These are phyloP conservation scores for Saccharomycopsis vini DNA, from an alignment of 805 yeast genomes.

Conservation along the genomic window DNA sequence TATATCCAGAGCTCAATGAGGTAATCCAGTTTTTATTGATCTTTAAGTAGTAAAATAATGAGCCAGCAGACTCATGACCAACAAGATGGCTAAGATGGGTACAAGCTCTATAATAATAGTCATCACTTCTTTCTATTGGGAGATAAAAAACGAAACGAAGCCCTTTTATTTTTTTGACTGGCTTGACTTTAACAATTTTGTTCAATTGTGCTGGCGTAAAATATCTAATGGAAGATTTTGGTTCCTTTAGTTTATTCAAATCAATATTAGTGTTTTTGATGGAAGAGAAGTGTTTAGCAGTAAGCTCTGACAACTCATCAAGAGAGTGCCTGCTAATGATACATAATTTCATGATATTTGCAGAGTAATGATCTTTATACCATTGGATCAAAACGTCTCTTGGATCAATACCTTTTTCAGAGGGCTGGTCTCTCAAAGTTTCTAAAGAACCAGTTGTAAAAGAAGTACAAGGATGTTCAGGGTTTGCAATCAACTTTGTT, in stretches of 20 bases:
- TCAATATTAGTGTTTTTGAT: constrained; percentile 12
- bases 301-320: constrained; percentile 66
- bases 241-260: constrained; percentile 2
- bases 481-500: constrained; percentile 65
- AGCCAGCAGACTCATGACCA: constrained; percentile 92
- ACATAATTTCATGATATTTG: constrained; percentile 83
- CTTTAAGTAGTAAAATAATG: constrained; percentile 64
- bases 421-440: constrained; percentile 67
- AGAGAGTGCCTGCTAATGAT: constrained; percentile 75
- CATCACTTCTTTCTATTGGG: constrained; percentile 57
- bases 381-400: constrained; percentile 75
- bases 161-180: constrained; percentile 71
- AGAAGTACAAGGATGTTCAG: constrained; percentile 73
- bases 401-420: constrained; percentile 53
- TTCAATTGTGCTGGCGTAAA: constrained; percentile 40
- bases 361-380: constrained; percentile 62
- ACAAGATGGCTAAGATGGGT: constrained; percentile 85
- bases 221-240: constrained; percentile 29
- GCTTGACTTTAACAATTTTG: constrained; percentile 56
- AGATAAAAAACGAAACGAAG: constrained; percentile 61
- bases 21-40: constrained; percentile 63
- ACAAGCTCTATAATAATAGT: no score
- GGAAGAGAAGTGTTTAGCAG: constrained; percentile 31
- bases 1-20: constrained; percentile 64
- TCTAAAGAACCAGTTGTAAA: constrained; percentile 83